Conservation (phyloP, 768 basidiomycete genomes). For the Scleroderma citrinum region DNA sequence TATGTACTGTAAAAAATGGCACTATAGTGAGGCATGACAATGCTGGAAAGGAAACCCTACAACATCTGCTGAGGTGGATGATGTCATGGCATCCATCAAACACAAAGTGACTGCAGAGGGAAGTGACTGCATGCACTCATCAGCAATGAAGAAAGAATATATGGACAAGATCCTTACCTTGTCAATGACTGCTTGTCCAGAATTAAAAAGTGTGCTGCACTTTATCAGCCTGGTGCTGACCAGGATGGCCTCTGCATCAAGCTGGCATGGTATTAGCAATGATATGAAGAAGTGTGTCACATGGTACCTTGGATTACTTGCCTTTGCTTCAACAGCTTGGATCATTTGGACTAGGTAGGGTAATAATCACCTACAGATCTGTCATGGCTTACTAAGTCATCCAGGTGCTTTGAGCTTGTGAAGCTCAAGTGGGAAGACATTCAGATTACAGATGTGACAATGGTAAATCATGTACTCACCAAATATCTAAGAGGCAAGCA, state of each 20-base stretch:
- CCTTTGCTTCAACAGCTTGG: background rate
- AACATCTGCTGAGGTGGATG: slow-evolving; percentile 14
- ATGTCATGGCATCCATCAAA: slow-evolving; percentile 22
- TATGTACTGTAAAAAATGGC: slow-evolving; percentile 10
- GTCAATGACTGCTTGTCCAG: background rate
- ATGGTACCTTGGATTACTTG: background rate
- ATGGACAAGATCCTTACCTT: background rate
- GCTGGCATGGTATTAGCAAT: too few relatives aligned
- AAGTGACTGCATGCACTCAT: slow-evolving; percentile 24
- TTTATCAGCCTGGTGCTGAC: too few relatives aligned
- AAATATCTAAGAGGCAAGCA: slow-evolving; percentile 1
- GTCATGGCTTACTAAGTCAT: background rate
- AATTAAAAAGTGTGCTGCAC: background rate
- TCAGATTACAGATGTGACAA: background rate
- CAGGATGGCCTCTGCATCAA: too few relatives aligned
- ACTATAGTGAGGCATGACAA: slow-evolving; percentile 14
- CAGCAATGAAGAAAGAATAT: slow-evolving; percentile 16
- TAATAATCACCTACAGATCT: too few relatives aligned
- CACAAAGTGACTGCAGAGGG: too few relatives aligned
- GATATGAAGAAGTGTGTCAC: background rate
- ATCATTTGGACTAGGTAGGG: slow-evolving; percentile 1
- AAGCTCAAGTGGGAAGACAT: slow-evolving; percentile 20
- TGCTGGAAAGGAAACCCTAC: slow-evolving; percentile 27
- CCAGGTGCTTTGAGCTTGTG: slow-evolving; percentile 29
- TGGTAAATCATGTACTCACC: background rate